These are phyloP conservation scores for Scenedesmus sp. DNA, from an alignment of 163 green algal genomes.

Conservation along the genomic window DNA sequence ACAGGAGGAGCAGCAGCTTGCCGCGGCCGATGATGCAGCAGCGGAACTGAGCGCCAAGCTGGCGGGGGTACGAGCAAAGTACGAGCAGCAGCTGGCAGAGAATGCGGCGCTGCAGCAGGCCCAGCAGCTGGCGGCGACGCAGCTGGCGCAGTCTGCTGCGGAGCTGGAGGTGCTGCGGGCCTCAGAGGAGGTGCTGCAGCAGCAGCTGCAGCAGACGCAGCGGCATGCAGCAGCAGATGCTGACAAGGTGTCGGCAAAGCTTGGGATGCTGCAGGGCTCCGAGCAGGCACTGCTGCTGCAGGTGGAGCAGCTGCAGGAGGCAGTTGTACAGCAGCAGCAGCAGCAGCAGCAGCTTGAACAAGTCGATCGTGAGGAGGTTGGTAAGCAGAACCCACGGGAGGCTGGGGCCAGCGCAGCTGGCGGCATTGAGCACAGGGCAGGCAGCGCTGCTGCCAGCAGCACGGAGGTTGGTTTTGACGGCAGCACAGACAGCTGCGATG, in stretches of 20 bases:
- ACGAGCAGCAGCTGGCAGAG: not conserved
- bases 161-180: not conserved
- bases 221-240: conserved; percentile 2
- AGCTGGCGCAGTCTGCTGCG: not conserved
- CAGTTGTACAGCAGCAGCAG: not conserved
- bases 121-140: not conserved
- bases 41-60: not conserved
- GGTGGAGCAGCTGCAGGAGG: conserved; percentile 16
- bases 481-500: not conserved
- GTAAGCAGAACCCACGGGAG: too few species aligned
- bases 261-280: not conserved
- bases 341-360: not conserved
- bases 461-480: not conserved
- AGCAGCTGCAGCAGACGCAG: conserved; percentile 27
- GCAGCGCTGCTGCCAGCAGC: conserved; percentile 13
- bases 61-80: not conserved
- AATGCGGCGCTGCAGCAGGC: not conserved
- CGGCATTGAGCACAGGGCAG: not conserved
- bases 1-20: not conserved
- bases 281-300: conserved; percentile 13
- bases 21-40: not conserved
- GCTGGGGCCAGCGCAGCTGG: not conserved
- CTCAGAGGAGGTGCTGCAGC: not conserved
- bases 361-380: not conserved
- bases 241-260: not conserved